Evolutionary conservation across 2,329 filamentous ascomycete genomes (phyloP), one percentile per base, ranked within the genome.

Genomic region (Rugonectria rugulosa): DNA sequence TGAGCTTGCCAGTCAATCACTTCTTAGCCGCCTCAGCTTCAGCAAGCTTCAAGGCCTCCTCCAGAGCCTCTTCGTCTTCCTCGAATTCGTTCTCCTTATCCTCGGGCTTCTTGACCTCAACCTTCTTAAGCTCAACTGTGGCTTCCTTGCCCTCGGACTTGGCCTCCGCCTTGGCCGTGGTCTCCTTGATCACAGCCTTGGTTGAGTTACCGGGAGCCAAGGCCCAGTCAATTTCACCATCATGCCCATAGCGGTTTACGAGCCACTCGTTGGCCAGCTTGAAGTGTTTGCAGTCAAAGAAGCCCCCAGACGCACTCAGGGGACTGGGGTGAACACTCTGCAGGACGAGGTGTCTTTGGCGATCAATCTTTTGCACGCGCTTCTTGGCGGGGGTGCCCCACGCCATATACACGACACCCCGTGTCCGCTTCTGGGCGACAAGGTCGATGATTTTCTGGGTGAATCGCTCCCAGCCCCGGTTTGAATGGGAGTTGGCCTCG

Each of bases 271-370:
- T 96, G 41, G 90, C 86, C 75, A 87, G 85, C 60, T 80, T 87
- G 73, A 96, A 97, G 74, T 96, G 92, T 0, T 86, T 85, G 65
- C 90, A 93, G 54, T 91, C 88, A 63, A 91, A 92, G 73, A 92
- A 99, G 1, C 95, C 95, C 49, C 85, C 82, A 12, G 81, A 76
- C 4, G 94, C 95, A 75, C 91, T 96, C 62, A 97, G 74, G n/a
- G 95, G 95, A 73, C 92, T 97, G 0, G 95, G 95, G 76, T 99
- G 95, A 44, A 93, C 92, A 67, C 88, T 90, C 75, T 89, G 88
- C 62, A 99, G 79, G 31, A 99, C 91, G 40, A 91, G 81, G 76
- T 99, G 94, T 67, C 83, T 88, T 61, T 84, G 80, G 45, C 75
- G 79, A 69, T 95, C 89, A 47, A 98, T 81, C 64, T 87, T 89